Evolutionary conservation across 306 rosid genomes (phyloP), one percentile per base, ranked within the genome.

Genomic region (Dryas alaskensis): DNA sequence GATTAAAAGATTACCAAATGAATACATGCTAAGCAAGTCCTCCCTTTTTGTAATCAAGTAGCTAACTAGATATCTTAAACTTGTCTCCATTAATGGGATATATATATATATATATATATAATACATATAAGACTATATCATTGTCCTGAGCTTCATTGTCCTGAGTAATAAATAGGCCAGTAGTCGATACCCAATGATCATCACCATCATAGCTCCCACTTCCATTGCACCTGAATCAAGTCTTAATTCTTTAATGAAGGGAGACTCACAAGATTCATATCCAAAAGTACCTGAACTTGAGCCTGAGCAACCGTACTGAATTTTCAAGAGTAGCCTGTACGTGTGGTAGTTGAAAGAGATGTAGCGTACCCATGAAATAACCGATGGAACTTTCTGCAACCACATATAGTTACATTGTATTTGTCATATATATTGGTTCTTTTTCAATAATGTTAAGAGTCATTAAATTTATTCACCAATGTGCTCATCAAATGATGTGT

Each of bases 261-360:
- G 74, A 53, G 74, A 42, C 14, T 70, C 14, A 7, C 64, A 54
- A 13, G 74, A 0, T 4, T 43, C 43, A 54, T 54, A 17, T 55
- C 52, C 43, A 10, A 42, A 14, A 10, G 42, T 19, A 3, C 7
- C 40, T 12, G 40, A 52, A 39, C 61, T 10, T 39, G 73, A 42
- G 27, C 31, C 50, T 6, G 64, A 11, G 31, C 74, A 69, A 19
- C 74, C 84, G 65, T 89, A 91, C 81, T 94, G 97, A 78, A 94
- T 93, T 89, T 88, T 94, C 31, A 94, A 85, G 44, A 94, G 81
- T 3, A 94, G 95, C 77, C 81, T 87, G 86, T 94, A 94, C 4
- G 98, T 91, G 88, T 94, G 97, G 80, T 94, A 91, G 86, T 91
- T 94, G 95, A 94, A 91, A 10, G 98, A 94, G 85, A 91, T 10